Evolutionary conservation across 495 filamentous ascomycete genomes (phyloP), one percentile per base, ranked within the genome.

Genomic region (Lasiosphaeria ovina): DNA sequence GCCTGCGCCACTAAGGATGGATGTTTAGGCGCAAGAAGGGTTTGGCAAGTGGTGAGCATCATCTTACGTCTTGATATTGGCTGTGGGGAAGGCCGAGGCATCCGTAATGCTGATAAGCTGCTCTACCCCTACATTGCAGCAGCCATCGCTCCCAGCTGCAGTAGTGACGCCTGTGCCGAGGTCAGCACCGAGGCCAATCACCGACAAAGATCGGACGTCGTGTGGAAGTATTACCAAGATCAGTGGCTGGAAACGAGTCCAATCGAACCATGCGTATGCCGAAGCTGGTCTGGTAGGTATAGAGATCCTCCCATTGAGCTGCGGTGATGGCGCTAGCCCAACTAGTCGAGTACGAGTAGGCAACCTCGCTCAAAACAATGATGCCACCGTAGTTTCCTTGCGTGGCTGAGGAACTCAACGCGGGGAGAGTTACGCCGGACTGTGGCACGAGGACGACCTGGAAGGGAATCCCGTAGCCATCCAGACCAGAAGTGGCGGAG

Each of bases 231-330:
- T 8, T 32, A 40, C 84, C 84, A 54, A 76, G 81, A n/a, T 79
- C 74, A 11, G 77, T 71, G 31, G 76, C 75, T 1, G 84, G 84
- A 54, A 76, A 85, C 14, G 79, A 79, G 69, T 85, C 84, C 12
- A 85, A 74, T 53, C 84, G 80, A 35, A 87, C 83, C 81, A 87
- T 83, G 24, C 84, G 77, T 3, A 85, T 78, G n/a, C 80, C 77
- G 58, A 82, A 87, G 33, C 66, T 70, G 4, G 77, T 76, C 71
- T 86, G 84, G 60, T 87, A 87, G 34, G 76, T 73, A 63, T 81
- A 86, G 2, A 87, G 64, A 58, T 74, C 66, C 40, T 79, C 72
- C 84, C 82, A 85, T 70, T 86, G 84, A 38, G 76, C 78, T 6
- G 74, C 68, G 3, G 83, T 85, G 64, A 87, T 54, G 17, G 81